A percentile compares a stretch with the other conserved stretches of the same genome.
phyloP scores from a whole-genome alignment of 192 early-diverging fungal genomes.

The Backusella westeae region DNA sequence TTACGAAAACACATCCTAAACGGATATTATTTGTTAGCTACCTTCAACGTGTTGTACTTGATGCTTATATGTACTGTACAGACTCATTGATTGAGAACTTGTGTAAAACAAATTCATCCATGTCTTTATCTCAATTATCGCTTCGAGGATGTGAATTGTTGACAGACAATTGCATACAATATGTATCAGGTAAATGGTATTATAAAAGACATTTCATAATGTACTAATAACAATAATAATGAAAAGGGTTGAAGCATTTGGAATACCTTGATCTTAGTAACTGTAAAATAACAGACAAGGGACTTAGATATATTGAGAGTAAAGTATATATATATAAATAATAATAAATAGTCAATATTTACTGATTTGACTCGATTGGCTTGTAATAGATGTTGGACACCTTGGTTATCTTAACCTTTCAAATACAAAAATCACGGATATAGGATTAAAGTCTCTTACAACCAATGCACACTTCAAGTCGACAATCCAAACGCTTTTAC shows the following conservation, averaged over 20 bases:
- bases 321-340: neutral
- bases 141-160: slow-evolving; percentile 41
- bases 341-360: neutral
- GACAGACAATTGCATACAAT: slow-evolving; percentile 42
- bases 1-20: neutral
- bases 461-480: slow-evolving; percentile 23
- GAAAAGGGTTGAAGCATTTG: slow-evolving; percentile 33
- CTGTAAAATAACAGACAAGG: slow-evolving; percentile 49
- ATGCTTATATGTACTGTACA: slow-evolving; percentile 45
- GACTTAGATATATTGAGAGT: slow-evolving; percentile 33
- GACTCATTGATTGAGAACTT: slow-evolving; percentile 46
- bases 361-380: neutral
- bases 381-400: slow-evolving; percentile 22
- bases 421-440: slow-evolving; percentile 53
- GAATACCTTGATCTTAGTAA: slow-evolving; percentile 46
- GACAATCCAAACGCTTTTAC: slow-evolving; percentile 32
- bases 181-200: slow-evolving; percentile 33
- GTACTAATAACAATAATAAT: neutral
- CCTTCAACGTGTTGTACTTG: slow-evolving; percentile 38
- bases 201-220: neutral
- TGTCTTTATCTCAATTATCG: slow-evolving; percentile 38
- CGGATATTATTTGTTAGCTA: slow-evolving; percentile 16
- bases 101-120: slow-evolving; percentile 31
- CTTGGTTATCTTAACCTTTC: slow-evolving; percentile 39
- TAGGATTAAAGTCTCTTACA: slow-evolving; percentile 37